Percentiles rank a stretch among this genome's conserved stretches.
Evolutionary conservation across 202 grass and related monocot species (phyloP).

Genomic region (Saccharum hybrid): DNA sequence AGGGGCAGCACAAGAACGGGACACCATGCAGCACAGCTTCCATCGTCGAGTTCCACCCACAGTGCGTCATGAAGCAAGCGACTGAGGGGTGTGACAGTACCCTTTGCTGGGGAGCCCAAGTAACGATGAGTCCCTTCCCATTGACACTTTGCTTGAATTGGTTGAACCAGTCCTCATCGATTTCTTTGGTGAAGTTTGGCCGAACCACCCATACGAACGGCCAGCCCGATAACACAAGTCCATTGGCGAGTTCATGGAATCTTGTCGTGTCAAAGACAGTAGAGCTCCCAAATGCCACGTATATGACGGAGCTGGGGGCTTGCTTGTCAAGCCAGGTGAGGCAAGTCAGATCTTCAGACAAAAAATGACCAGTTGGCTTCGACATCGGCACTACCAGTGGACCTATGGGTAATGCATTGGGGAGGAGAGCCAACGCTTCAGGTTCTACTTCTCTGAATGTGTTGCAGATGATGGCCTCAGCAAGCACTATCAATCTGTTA

Average conservation of each 20-base stretch:
- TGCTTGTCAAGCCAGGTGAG: conserved; percentile 53
- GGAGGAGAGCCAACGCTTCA: conserved; percentile 35
- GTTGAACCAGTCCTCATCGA: conserved; percentile 41
- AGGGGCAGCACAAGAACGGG: conserved; percentile 62
- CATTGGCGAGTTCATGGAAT: conserved; percentile 55
- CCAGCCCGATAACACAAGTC: conserved; percentile 39
- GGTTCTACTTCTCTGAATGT: conserved; percentile 61
- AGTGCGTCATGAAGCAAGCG: conserved; percentile 65
- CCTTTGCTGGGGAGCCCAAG: conserved; percentile 57
- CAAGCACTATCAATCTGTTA: conserved; percentile 38
- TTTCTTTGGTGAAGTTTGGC: conserved; percentile 35
- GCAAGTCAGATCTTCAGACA: conserved; percentile 58
- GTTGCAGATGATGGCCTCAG: conserved; percentile 71
- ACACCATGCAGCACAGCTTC: conserved; percentile 54
- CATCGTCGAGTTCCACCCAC: conserved; percentile 66
- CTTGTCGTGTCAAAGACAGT: conserved; percentile 32
- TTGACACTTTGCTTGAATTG: conserved; percentile 24
- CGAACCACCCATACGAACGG: conserved; percentile 65
- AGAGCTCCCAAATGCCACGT: conserved; percentile 59
- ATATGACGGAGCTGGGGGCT: conserved; percentile 42
- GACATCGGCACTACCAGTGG: conserved; percentile 38
- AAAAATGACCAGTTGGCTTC: conserved; percentile 54
- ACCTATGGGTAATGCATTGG: conserved; percentile 53
- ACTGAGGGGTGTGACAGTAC: conserved; percentile 56
- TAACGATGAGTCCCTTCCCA: conserved; percentile 44